phyloP scores from a whole-genome alignment of 768 basidiomycete species.

The Hygrocybe punicea region DNA sequence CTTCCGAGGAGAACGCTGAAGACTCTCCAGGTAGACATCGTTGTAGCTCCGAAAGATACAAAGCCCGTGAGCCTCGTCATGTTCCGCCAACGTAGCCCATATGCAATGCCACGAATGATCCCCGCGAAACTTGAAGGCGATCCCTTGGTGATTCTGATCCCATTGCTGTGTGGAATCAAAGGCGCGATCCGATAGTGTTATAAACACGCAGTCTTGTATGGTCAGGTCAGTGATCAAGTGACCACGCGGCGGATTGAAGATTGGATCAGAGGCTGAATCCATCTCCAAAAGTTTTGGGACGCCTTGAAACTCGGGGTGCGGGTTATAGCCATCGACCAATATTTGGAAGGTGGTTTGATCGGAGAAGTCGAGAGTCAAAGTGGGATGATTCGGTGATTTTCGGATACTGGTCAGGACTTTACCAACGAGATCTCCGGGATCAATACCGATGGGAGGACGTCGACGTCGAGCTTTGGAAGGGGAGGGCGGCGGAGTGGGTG shows the following conservation, averaged over 20 bases:
- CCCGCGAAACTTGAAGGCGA: constrained; percentile 56
- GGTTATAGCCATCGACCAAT: constrained; percentile 63
- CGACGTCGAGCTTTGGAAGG: constrained; percentile 28
- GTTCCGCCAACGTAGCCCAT: constrained; percentile 59
- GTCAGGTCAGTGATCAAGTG: constrained; percentile 36
- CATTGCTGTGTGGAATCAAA: constrained; percentile 43
- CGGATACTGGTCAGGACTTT: constrained; percentile 41
- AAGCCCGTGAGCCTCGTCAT: constrained; percentile 37
- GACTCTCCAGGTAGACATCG: constrained; percentile 53
- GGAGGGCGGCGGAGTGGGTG: constrained; percentile 11
- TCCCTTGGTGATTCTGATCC: constrained; percentile 46
- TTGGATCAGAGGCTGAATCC: constrained; percentile 40
- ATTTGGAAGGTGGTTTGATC: constrained; percentile 47
- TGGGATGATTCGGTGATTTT: constrained; percentile 44
- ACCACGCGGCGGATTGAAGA: constrained; percentile 30
- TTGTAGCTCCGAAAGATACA: constrained; percentile 58
- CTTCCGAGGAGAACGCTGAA: constrained; percentile 43
- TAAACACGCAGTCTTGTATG: constrained; percentile 50
- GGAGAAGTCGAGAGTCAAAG: constrained; percentile 46
- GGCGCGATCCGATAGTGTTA: constrained; percentile 57
- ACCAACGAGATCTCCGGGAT: constrained; percentile 35
- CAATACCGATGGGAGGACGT: constrained; percentile 33
- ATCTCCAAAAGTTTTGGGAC: constrained; percentile 60
- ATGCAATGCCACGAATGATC: constrained; percentile 55
- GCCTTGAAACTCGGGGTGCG: constrained; percentile 42